Percentiles rank a stretch among this genome's conserved stretches.
These are phyloP conservation scores for Ceratobasidium sp. DNA, from an alignment of 1,284 basidiomycete species.

Conservation along the genomic window DNA sequence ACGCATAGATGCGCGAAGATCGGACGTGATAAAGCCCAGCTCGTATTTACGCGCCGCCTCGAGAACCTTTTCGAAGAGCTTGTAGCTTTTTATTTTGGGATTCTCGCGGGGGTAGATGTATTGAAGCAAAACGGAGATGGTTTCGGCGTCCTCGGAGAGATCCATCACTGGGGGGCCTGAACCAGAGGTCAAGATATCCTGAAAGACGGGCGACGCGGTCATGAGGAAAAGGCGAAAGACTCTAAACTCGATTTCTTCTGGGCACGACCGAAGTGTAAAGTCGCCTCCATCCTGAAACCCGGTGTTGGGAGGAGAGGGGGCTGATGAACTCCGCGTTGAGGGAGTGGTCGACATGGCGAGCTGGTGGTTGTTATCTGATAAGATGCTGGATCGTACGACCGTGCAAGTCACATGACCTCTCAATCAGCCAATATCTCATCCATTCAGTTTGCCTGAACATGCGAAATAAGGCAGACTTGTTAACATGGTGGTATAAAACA, in stretches of 20 bases:
- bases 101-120: constrained; percentile 44
- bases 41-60: constrained; percentile 42
- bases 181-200: constrained; percentile 32
- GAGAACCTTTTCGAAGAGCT: constrained; percentile 34
- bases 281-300: constrained; percentile 42
- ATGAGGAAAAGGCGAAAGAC: constrained; percentile 45
- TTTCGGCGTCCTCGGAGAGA: constrained; percentile 40
- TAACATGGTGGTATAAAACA: neutral
- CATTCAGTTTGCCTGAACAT: neutral
- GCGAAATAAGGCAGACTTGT: neutral
- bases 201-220: constrained; percentile 44
- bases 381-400: constrained; percentile 33
- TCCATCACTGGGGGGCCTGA: constrained; percentile 44
- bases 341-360: constrained; percentile 22
- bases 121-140: constrained; percentile 32
- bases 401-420: neutral
- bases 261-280: constrained; percentile 35
- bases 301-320: constrained; percentile 23
- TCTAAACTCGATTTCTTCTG: constrained; percentile 31
- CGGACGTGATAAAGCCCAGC: constrained; percentile 37
- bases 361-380: constrained; percentile 41
- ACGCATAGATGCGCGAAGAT: constrained; percentile 46
- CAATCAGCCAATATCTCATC: neutral
- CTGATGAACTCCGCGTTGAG: neutral
- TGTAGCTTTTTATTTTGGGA: constrained; percentile 24